A percentile compares a stretch with the other conserved stretches of the same genome.
Conservation (phyloP, 148 eudicot genomes). For the Rhododendron griersonianum region DNA sequence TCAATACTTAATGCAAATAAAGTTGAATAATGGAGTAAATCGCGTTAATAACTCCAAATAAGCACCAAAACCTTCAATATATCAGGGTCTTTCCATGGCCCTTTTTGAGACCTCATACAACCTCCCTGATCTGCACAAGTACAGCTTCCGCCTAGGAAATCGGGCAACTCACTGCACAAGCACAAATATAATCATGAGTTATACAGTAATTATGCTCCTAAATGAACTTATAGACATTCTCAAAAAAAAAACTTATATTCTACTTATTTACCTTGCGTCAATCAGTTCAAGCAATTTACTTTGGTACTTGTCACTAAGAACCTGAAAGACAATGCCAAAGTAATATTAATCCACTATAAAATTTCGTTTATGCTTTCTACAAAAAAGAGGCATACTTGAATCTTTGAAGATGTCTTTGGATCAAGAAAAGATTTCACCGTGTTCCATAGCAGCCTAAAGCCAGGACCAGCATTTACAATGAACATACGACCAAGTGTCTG, state of each 20-base stretch:
- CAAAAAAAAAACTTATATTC: background rate
- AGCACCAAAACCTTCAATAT: constrained; percentile 44
- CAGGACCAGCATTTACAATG: constrained; percentile 82
- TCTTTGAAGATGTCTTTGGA: constrained; percentile 74
- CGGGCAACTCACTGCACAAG: constrained; percentile 67
- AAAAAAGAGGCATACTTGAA: constrained; percentile 50
- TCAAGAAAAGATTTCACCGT: constrained; percentile 63
- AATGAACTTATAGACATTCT: background rate
- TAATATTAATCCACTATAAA: background rate
- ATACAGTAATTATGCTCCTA: background rate
- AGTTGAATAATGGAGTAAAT: background rate
- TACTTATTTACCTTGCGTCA: constrained; percentile 47
- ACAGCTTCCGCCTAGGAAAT: constrained; percentile 80
- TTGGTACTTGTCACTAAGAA: constrained; percentile 70
- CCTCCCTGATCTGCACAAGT: constrained; percentile 69
- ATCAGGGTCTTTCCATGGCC: constrained; percentile 81
- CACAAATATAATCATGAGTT: constrained; percentile 6
- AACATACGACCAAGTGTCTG: constrained; percentile 83
- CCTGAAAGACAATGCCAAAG: constrained; percentile 31
- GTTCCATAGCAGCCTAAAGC: constrained; percentile 71
- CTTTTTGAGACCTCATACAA: constrained; percentile 76
- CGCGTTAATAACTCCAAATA: background rate
- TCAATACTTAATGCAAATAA: background rate
- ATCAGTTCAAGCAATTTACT: constrained; percentile 79
- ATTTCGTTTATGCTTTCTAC: background rate